Evolutionary conservation across 768 basidiomycete species (phyloP), one percentile per base, ranked within the genome.

Genomic region (Naematelia encephala): DNA sequence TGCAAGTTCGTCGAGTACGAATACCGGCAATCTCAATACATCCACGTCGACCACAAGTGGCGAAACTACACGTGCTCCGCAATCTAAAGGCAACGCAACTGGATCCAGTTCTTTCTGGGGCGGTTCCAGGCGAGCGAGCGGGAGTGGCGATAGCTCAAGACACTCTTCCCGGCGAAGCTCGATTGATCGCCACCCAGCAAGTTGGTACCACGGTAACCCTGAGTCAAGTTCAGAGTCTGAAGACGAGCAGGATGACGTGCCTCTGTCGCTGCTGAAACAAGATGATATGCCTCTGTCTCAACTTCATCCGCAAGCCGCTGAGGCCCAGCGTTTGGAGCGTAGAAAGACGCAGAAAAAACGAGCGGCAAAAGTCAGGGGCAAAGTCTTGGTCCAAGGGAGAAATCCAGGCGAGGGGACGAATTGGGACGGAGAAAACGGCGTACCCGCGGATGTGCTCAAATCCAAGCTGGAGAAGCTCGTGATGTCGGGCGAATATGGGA

Each of bases 401-500:
- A 72, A 68, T 57, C 62, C 67, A 25, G 67, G 70, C 28, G 66
- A 64, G 3, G 63, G 59, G 19, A 56, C 58, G 8, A 51, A 56
- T 2, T 75, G 74, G 74, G 60, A 70, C 52, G 74, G 74, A 8
- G 74, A 76, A 60, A 72, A 72, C 27, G 74, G 74, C 28, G 60
- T 76, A 21, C 72, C 70, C 0, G 69, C 72, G 12, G 54, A 60
- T 26, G 43, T 66, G 11, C 54, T 74, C 10, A 21, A 5, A 2
- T 30, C 28, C 13, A 64, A 61, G 56, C 54, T 76, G 46, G 67
- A 74, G 45, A 43, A 44, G 19, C 52, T 56, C 2, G 11, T 61
- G 28, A 47, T 43, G 14, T 4, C 16, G 23, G 14, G 27, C 14
- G 45, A 45, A 39, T 39, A n/a, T n/a, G n/a, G n/a, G n/a, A n/a